Base-by-base conservation (phyloP, 2,329 filamentous ascomycete species). In the Nigrospora osmanthi region DNA sequence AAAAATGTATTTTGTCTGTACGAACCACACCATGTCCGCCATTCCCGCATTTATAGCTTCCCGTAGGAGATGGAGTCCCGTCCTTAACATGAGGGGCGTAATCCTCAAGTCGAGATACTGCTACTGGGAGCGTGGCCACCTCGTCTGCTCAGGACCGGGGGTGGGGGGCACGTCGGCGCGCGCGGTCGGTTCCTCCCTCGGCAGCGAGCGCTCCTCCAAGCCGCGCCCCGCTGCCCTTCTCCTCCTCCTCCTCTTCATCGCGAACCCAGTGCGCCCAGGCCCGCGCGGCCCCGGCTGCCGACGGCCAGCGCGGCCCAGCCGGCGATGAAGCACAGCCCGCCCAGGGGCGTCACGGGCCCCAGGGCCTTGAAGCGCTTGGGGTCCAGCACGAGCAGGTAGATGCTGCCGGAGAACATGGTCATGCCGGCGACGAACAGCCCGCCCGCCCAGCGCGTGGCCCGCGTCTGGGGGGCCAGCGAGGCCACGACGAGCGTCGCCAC, bases 331-430 rank as follows among this genome's bases (percentile, higher is more conserved):
- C 74, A 81, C 41, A 81, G 51, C 0, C 81, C 81, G 0, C 81
- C 82, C 1, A 85, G 47, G 13, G 82, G 82, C 41, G 82, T 85
- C 12, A 84, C 73, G 1, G 82, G 81, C 0, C 82, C 81, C 50
- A 85, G 47, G 45, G 69, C 65, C 56, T 73, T 75, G 64, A 81
- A 83, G 28, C 71, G 65, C 54, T 76, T 70, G 16, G 80, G 75
- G 61, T 83, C 75, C n/a, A 85, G 65, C 0, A 77, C 70, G 11
- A 85, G 69, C 11, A 79, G 67, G 59, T 86, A 86, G 51, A 86
- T 73, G 56, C 73, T 78, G 2, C 82, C 82, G 47, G 73, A 78
- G 62, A 85, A 85, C 70, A 83, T 73, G 4, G 77, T 78, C 68
- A 85, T 84, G 42, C 82, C 81, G 1, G 77, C 77, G 0, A 76